Evolutionary conservation across 305 asterid species (phyloP).

Genomic region (Fraxinus platypoda): DNA sequence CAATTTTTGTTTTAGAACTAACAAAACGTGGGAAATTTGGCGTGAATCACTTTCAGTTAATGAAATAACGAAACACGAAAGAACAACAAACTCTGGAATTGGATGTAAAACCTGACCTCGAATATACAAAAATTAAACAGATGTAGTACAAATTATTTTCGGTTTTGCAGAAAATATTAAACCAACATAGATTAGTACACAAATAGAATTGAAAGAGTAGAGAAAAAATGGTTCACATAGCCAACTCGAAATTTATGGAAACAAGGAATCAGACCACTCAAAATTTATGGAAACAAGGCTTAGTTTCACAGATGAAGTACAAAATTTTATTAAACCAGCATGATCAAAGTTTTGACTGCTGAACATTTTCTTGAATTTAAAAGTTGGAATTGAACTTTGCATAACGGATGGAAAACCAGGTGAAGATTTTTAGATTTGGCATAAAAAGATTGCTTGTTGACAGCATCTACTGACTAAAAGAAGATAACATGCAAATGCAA

Average conservation of each 20-base stretch:
- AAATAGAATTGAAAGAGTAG: neutral
- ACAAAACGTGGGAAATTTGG: neutral
- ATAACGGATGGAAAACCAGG: neutral
- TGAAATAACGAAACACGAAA: neutral
- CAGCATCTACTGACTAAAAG: neutral
- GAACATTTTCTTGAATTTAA: neutral
- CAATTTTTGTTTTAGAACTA: neutral
- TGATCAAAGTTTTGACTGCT: neutral
- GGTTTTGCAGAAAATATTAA: neutral
- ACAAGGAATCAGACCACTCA: neutral
- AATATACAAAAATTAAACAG: neutral
- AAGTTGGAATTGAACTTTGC: neutral
- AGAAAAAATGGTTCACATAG: neutral
- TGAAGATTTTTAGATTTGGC: neutral
- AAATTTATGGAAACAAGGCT: neutral
- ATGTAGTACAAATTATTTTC: neutral
- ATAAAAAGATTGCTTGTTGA: neutral
- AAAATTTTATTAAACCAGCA: neutral
- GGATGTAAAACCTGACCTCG: neutral
- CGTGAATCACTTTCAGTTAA: neutral
- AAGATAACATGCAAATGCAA: neutral
- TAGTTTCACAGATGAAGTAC: neutral
- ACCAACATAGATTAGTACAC: neutral
- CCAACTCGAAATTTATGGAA: neutral
- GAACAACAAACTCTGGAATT: neutral